phyloP scores from a whole-genome alignment of 441 rosid genomes.

The Flueggea neowawraea region DNA sequence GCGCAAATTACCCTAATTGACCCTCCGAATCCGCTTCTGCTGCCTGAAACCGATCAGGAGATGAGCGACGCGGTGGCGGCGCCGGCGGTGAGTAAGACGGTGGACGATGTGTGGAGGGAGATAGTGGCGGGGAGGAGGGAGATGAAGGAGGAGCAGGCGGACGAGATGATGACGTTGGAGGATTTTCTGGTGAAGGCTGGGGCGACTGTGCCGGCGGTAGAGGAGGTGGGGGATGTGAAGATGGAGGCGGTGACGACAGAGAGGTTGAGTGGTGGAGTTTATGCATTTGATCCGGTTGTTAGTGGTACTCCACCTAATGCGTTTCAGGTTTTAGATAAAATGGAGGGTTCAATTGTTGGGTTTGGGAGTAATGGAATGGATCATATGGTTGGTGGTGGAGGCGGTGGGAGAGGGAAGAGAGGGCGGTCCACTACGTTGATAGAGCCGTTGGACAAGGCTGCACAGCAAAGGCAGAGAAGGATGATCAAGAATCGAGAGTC shows the following conservation, averaged over 20 bases:
- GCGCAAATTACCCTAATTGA: conserved; percentile 46
- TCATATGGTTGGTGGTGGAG: conserved; percentile 8
- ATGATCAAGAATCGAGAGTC: conserved; percentile 97
- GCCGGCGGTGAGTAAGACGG: conserved; percentile 32
- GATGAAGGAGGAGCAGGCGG: conserved; percentile 64
- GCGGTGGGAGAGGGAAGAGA: conserved; percentile 54
- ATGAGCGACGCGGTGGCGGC: neutral
- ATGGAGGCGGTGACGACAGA: conserved; percentile 22
- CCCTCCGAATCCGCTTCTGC: conserved; percentile 19
- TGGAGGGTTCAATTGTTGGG: too few relatives aligned
- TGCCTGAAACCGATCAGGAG: conserved; percentile 1
- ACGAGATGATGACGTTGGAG: conserved; percentile 90
- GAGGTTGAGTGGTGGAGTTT: conserved; percentile 46
- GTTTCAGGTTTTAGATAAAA: conserved; percentile 22
- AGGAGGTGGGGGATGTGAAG: conserved; percentile 45
- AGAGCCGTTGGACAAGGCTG: conserved; percentile 81
- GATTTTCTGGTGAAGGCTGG: conserved; percentile 82
- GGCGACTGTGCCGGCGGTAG: conserved; percentile 31
- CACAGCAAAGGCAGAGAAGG: conserved; percentile 88
- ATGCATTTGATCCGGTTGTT: conserved; percentile 36
- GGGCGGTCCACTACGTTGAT: conserved; percentile 44
- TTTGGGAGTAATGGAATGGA: too few relatives aligned
- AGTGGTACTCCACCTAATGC: conserved; percentile 15
- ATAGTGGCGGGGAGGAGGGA: conserved; percentile 54
- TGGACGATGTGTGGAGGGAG: conserved; percentile 84